Base-by-base conservation (phyloP, 257 asterid genomes). In the Cruciata laevipes region DNA sequence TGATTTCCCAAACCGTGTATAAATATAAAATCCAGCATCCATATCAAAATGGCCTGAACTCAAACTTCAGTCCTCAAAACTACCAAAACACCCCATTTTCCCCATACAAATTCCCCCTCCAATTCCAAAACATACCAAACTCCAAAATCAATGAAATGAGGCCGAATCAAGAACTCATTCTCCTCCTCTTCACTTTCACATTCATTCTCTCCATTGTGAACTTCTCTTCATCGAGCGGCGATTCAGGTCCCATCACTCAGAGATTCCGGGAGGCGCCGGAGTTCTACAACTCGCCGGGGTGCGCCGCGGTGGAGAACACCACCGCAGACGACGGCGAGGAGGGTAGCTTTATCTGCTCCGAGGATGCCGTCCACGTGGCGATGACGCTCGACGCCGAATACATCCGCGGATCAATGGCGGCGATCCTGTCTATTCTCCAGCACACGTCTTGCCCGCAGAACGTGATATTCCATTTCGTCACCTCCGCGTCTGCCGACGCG, bases 351-450 rank as follows among this genome's bases (percentile, higher is more conserved):
- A 31, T 85, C 0, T 91, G 96, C 66, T 84, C 89, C 4, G 72
- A 58, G 12, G 74, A 77, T 1, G 94, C 83, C 17, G 83, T 89
- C 68, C 98, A 90, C 62, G 87, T 87, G 31, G 98, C 96, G 0
- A 93, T 93, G 98, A 91, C 98, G 2, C 83, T 91, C 2, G 98
- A 91, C 73, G 76, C 78, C 4, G 84, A 91, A 33, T 92, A 92
- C 80, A 79, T 92, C 63, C 89, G 98, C 0, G 98, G 98, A 51
- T 89, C 98, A 20, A 83, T 88, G 91, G 98, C 98, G 6, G 98
- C 96, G 0, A 78, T 92, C 30, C 83, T 86, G 61, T 92, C 98
- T 18, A 84, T 77, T 47, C 85, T 92, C 47, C 98, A 92, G 20
- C 98, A 92, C 72, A 76, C 97, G 0, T 86, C 97, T 6, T 92